Conservation (phyloP, 164 flowering plant genomes). For the Vitis amurensis region DNA sequence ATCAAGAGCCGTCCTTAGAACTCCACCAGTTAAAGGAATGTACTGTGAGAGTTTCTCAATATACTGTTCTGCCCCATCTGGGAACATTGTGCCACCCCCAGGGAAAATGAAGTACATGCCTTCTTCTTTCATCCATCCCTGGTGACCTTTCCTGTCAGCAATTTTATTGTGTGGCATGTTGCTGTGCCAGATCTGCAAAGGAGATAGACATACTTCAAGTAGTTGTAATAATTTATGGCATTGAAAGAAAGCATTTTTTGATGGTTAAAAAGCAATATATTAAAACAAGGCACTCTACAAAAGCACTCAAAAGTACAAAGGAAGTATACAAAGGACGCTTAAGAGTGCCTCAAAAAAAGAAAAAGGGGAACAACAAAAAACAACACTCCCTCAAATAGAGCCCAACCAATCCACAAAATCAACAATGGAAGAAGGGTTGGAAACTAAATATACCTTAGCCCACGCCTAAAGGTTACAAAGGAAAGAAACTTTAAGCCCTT, state of each 20-base stretch:
- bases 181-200: constrained; percentile 86
- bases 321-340: too few relatives aligned
- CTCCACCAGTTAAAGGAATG: constrained; percentile 73
- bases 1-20: constrained; percentile 92
- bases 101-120: constrained; percentile 87
- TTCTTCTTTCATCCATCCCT: constrained; percentile 97
- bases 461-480: too few relatives aligned
- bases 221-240: background rate
- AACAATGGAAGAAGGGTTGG: too few relatives aligned
- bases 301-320: too few relatives aligned
- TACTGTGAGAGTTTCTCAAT: constrained; percentile 87
- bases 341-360: too few relatives aligned
- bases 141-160: constrained; percentile 96
- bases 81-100: constrained; percentile 99
- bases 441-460: too few relatives aligned
- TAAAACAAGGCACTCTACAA: too few relatives aligned
- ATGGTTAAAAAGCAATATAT: too few relatives aligned
- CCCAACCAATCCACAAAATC: too few relatives aligned
- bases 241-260: background rate
- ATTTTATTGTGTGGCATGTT: constrained; percentile 96
- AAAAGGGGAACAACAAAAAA: too few relatives aligned
- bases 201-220: background rate
- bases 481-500: too few relatives aligned
- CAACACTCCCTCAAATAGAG: too few relatives aligned
- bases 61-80: constrained; percentile 87